Evolutionary conservation across 305 asterid genomes (phyloP).

Genomic region (Fraxinus greggii): DNA sequence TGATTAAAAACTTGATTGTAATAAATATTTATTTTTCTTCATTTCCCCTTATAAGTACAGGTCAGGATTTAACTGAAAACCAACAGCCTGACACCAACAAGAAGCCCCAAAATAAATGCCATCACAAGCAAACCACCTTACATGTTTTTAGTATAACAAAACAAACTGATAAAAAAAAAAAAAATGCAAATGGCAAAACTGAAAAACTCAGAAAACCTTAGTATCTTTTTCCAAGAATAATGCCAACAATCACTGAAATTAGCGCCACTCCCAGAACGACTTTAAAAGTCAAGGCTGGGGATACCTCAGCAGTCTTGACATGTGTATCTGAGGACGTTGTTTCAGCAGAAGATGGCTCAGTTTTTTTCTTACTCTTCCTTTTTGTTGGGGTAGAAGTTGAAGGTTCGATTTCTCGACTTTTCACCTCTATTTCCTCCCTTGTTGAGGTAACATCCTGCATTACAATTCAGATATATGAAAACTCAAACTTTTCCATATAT

Average conservation of each 20-base stretch:
- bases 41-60: slow-evolving; percentile 12
- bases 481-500: not conserved
- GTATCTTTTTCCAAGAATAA: slow-evolving; percentile 79
- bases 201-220: slow-evolving; percentile 38
- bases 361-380: slow-evolving; percentile 73
- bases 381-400: slow-evolving; percentile 48
- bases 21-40: not conserved
- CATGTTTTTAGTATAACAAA: slow-evolving; percentile 21
- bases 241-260: slow-evolving; percentile 67
- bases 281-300: slow-evolving; percentile 46
- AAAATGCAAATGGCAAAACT: slow-evolving; percentile 16
- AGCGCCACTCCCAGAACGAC: slow-evolving; percentile 77
- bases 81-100: slow-evolving; percentile 38
- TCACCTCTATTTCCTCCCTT: slow-evolving; percentile 48
- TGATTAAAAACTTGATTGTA: not conserved
- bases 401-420: slow-evolving; percentile 58
- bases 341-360: slow-evolving; percentile 49
- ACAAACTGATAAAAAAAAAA: not conserved
- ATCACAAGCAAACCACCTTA: slow-evolving; percentile 25
- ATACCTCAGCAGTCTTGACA: slow-evolving; percentile 37
- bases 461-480: slow-evolving; percentile 12
- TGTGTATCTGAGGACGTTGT: slow-evolving; percentile 44
- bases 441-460: slow-evolving; percentile 51
- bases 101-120: slow-evolving; percentile 30
- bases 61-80: slow-evolving; percentile 48